Base-by-base conservation (phyloP, 495 filamentous ascomycete genomes). In the Recurvomyces mirabilis region DNA sequence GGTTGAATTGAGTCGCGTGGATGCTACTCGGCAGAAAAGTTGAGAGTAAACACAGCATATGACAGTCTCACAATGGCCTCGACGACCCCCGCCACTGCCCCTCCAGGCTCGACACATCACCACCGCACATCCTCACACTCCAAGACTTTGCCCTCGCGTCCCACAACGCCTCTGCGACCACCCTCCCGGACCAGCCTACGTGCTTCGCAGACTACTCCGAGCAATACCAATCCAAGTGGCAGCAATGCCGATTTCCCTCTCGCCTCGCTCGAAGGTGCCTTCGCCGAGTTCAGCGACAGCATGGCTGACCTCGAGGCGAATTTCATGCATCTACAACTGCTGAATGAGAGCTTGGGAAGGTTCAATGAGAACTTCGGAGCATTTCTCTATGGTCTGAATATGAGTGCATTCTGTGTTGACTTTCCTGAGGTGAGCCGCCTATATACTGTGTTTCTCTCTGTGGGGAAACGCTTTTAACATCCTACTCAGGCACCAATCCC, bases 331-430 rank as follows among this genome's bases (percentile, higher is more conserved):
- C 73, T 98, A 48, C 89, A 95, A 64, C 65, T 93, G 43, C 93
- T 98, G 85, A 87, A 98, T 60, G 89, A 98, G 67, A 93, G 85
- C 53, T 57, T 98, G 62, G 79, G 86, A 30, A 75, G 91, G 7
- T 98, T 98, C 62, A 89, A 82, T 60, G 91, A 98, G 71, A 91
- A 79, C 62, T 98, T 98, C 60, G 89, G 88, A 0, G 84, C 78
- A 57, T 96, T 98, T 53, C 58, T 98, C 41, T 96, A 96, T 49
- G 91, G 91, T 3, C 59, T 98, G 61, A 95, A 96, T 54, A 93
- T 98, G 85, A 96, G 95, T 63, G 91, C 93, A 4, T 98, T 95
- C 58, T 98, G 91, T 61, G 88, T 96, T 28, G 91, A 96, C 65
- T 96, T 96, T 60, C 84, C 87, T 0, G 93, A 98, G 76, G 87